These are phyloP conservation scores for Saprolegnia parasitica DNA, from an alignment of 352 stramenopile genomes.

Conservation along the genomic window DNA sequence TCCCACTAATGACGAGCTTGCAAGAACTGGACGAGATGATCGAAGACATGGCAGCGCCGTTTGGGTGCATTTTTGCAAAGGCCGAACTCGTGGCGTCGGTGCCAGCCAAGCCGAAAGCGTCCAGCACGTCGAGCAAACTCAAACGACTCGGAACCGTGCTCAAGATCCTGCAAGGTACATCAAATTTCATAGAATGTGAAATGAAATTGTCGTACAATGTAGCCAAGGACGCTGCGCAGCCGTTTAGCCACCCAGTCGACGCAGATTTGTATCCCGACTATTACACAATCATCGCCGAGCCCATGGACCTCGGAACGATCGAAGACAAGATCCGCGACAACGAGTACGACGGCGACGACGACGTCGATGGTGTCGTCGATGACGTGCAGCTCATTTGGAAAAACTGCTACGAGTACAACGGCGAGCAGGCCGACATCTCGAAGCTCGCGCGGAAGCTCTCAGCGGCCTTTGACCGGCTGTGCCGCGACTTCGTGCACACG, in stretches of 20 bases:
- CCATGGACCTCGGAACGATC: constrained; percentile 80
- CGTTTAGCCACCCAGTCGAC: constrained; percentile 84
- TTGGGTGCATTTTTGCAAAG: constrained; percentile 12
- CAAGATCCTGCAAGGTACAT: constrained; percentile 53
- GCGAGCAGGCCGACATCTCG: constrained; percentile 73
- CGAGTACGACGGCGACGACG: constrained; percentile 78
- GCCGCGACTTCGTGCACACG: constrained; percentile 60
- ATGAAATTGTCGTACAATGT: constrained; percentile 41
- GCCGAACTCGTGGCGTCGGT: background rate
- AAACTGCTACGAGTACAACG: constrained; percentile 85
- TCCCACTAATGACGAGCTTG: constrained; percentile 23
- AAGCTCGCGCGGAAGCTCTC: constrained; percentile 67
- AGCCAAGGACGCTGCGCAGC: constrained; percentile 65
- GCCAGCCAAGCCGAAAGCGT: constrained; percentile 10
- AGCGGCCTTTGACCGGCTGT: constrained; percentile 70
- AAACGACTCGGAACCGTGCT: constrained; percentile 35
- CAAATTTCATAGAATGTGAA: constrained; percentile 36
- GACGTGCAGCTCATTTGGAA: constrained; percentile 80
- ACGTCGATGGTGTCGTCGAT: constrained; percentile 74
- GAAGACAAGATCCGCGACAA: constrained; percentile 79
- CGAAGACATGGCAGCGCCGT: background rate
- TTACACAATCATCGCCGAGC: constrained; percentile 63
- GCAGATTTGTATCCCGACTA: constrained; percentile 80
- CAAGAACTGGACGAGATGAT: constrained; percentile 25
- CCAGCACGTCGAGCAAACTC: background rate